Conservation (phyloP, 1,284 basidiomycete species). For the Sparassis latifolia region DNA sequence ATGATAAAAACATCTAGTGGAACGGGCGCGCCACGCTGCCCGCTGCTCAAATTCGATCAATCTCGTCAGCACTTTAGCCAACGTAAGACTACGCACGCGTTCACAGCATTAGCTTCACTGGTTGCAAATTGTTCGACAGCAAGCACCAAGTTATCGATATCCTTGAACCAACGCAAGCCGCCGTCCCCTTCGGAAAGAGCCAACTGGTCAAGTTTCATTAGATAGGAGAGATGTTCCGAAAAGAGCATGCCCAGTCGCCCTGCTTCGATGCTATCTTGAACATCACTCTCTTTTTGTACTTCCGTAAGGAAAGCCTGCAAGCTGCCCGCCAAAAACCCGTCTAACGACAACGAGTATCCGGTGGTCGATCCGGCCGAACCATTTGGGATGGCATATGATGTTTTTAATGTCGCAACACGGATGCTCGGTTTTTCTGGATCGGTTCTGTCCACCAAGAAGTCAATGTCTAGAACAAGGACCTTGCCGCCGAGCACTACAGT, state of each 20-base stretch:
- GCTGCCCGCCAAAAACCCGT: constrained; percentile 49
- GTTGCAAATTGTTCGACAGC: constrained; percentile 44
- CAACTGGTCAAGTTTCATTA: constrained; percentile 64
- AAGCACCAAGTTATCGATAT: constrained; percentile 47
- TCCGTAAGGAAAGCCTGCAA: constrained; percentile 52
- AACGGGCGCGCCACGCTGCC: constrained; percentile 18
- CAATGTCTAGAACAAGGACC: constrained; percentile 70
- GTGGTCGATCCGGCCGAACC: constrained; percentile 32
- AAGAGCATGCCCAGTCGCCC: constrained; percentile 41
- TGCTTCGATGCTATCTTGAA: constrained; percentile 44
- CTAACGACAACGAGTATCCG: constrained; percentile 50
- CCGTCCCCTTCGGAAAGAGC: constrained; percentile 51
- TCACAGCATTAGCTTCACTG: constrained; percentile 45
- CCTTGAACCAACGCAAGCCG: constrained; percentile 70
- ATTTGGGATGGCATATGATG: constrained; percentile 61
- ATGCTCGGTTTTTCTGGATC: constrained; percentile 33
- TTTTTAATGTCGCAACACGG: constrained; percentile 51
- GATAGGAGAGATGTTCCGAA: constrained; percentile 54
- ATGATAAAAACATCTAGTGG: constrained; percentile 65
- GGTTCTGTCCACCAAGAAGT: constrained; percentile 42
- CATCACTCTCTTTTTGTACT: constrained; percentile 49
- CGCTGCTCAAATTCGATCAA: not conserved
- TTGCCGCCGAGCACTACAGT: constrained; percentile 66
- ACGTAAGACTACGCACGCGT: constrained; percentile 36
- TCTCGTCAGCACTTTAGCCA: not conserved